Percentiles rank a stretch among this genome's conserved stretches.
phyloP scores from a whole-genome alignment of 2,329 filamentous ascomycete genomes.

The Monosporascus sp. region DNA sequence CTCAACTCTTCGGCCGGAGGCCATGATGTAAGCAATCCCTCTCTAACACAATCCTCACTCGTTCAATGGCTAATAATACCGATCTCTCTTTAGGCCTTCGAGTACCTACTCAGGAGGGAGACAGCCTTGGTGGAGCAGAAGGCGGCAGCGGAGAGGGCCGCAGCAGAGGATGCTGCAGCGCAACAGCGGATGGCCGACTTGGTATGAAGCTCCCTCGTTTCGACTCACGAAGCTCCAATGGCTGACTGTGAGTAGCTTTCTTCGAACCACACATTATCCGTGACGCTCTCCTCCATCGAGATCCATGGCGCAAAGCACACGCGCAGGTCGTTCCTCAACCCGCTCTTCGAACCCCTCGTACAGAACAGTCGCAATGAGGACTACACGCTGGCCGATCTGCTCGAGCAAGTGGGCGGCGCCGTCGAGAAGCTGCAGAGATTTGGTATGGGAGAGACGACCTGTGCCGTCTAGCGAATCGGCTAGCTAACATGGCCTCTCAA shows the following conservation, averaged over 20 bases:
- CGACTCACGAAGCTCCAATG: constrained; percentile 3
- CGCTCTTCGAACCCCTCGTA: constrained; percentile 73
- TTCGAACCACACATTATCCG: constrained; percentile 80
- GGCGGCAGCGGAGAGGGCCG: constrained; percentile 17
- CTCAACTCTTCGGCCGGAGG: constrained; percentile 15
- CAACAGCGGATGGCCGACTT: constrained; percentile 61
- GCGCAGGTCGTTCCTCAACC: constrained; percentile 76
- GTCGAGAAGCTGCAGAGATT: constrained; percentile 65
- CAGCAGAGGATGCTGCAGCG: constrained; percentile 41
- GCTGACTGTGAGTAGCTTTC: constrained; percentile 50
- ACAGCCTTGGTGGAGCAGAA: constrained; percentile 23
- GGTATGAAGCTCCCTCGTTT: constrained; percentile 37
- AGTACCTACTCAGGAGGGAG: constrained; percentile 24
- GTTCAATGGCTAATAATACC: not conserved
- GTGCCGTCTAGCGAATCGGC: constrained; percentile 7
- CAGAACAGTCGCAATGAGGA: constrained; percentile 59
- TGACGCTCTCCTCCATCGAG: constrained; percentile 80
- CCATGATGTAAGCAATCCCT: constrained; percentile 18
- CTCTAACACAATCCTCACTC: not conserved
- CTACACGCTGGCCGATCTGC: constrained; percentile 76
- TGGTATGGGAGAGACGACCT: constrained; percentile 48
- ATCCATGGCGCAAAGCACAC: constrained; percentile 80
- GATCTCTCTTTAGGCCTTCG: constrained; percentile 20
- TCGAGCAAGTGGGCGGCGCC: constrained; percentile 35
- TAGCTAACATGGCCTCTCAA: constrained; percentile 31